Percentiles rank a stretch among this genome's conserved stretches.
phyloP scores from a whole-genome alignment of 1,284 basidiomycete species.

The Cystobasidiaceae sp. region DNA sequence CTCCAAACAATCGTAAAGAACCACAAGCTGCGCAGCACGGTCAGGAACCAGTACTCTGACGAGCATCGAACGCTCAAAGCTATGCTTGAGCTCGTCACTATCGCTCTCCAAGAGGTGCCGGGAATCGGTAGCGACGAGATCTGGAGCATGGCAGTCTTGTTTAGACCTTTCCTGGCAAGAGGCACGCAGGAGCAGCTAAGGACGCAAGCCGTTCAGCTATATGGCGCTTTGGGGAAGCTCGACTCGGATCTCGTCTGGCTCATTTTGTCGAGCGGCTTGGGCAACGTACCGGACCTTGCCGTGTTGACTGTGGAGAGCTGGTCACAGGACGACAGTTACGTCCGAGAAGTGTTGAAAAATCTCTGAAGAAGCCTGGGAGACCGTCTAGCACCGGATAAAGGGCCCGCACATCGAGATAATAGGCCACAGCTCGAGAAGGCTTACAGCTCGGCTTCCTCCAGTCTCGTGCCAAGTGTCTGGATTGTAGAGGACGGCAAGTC shows the following conservation, averaged over 20 bases:
- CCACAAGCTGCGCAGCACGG: slow-evolving; percentile 49
- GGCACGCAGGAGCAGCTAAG: slow-evolving; percentile 69
- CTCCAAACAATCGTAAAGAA: slow-evolving; percentile 57
- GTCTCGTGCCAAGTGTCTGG: too few species aligned
- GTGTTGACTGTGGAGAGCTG: not conserved
- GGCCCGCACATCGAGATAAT: too few species aligned
- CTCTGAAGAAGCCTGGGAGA: too few species aligned
- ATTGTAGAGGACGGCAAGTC: too few species aligned
- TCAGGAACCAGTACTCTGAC: slow-evolving; percentile 60
- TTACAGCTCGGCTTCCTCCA: too few species aligned
- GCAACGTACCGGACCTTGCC: not conserved
- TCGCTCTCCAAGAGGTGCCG: slow-evolving; percentile 59
- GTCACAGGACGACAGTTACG: not conserved
- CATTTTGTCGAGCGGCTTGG: slow-evolving; percentile 52
- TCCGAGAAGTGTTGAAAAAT: not conserved
- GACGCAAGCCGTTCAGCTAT: slow-evolving; percentile 59
- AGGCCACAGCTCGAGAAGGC: too few species aligned
- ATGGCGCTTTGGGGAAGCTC: slow-evolving; percentile 56
- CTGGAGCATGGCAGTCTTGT: slow-evolving; percentile 71
- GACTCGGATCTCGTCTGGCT: slow-evolving; percentile 81
- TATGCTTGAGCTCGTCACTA: slow-evolving; percentile 64
- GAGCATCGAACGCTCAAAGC: slow-evolving; percentile 70
- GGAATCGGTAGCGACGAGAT: slow-evolving; percentile 58
- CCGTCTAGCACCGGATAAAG: too few species aligned
- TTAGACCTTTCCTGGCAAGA: slow-evolving; percentile 66